Percentiles rank a stretch among this genome's conserved stretches.
These are phyloP conservation scores for Aspergillus hancockii DNA, from an alignment of 495 filamentous ascomycete genomes.

Conservation along the genomic window DNA sequence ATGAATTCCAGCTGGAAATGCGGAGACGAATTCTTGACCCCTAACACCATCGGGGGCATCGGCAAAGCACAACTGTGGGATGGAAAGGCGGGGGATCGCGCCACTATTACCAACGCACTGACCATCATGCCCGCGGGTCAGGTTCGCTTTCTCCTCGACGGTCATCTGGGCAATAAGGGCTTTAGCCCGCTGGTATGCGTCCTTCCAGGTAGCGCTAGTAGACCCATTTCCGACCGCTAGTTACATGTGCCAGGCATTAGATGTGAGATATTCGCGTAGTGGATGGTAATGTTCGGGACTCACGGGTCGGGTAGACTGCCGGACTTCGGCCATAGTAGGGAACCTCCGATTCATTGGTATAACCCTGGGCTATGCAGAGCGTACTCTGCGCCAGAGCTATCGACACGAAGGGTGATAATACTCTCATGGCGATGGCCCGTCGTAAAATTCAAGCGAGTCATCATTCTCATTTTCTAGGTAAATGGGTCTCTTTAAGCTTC, in stretches of 20 bases:
- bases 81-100: conserved; percentile 49
- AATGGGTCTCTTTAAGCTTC: neutral
- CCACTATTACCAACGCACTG: conserved; percentile 53
- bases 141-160: conserved; percentile 53
- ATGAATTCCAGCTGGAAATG: conserved; percentile 52
- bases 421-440: neutral
- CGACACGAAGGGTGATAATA: neutral
- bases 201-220: conserved; percentile 32
- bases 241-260: neutral
- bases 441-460: neutral
- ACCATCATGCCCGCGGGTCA: conserved; percentile 37
- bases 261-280: neutral
- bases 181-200: conserved; percentile 44
- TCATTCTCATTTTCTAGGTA: neutral
- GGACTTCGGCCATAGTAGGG: conserved; percentile 9
- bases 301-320: conserved; percentile 7
- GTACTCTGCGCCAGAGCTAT: conserved; percentile 1
- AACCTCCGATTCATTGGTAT: conserved; percentile 15
- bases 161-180: conserved; percentile 54
- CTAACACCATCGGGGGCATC: conserved; percentile 61
- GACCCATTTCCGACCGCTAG: conserved; percentile 8
- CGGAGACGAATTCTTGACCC: conserved; percentile 56
- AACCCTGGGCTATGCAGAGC: conserved; percentile 4
- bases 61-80: conserved; percentile 57
- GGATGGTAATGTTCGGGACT: neutral